Evolutionary conservation across 495 filamentous ascomycete genomes (phyloP), one percentile per base, ranked within the genome.

Genomic region (Daldinia childiae): DNA sequence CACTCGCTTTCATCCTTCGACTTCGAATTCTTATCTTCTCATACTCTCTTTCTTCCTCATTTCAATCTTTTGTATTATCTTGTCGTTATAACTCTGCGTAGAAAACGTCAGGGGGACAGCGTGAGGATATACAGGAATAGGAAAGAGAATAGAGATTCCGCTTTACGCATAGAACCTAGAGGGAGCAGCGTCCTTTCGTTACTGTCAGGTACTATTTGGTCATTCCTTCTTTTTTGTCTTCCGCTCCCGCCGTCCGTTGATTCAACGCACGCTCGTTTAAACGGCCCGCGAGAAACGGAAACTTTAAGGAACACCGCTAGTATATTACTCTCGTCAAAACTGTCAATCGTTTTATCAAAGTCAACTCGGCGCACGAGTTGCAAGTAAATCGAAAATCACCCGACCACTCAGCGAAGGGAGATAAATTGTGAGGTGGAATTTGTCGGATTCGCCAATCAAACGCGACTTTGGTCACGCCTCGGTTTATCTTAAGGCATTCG

Each of bases 171-270:
- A 70, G 51, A 60, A 38, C 54, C 11, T 48, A 24, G 17, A 69
- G 58, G 62, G 65, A 68, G 60, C 72, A 69, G 69, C 61, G 39
- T 74, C 63, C 73, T 38, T 72, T 78, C 73, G 75, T 77, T 78
- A 75, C 66, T 68, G 54, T 56, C 64, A 75, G 56, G 62, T 66
- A 69, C 64, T 34, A 69, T 45, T 69, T 56, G 59, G 50, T 51
- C 41, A 39, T 43, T 62, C 68, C 72, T 59, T 70, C 27, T 29
- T 24, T 24, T 67, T 74, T 68, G 64, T 67, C 50, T 69, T 72
- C 70, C 74, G 64, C 57, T 67, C 67, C 71, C 73, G 70, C 66
- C 52, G 38, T 58, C 61, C 63, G 58, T 70, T 68, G 64, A 67
- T 71, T 64, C 72, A 68, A 68, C 68, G 38, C 63, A 64, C 72